Evolutionary conservation across 2,329 filamentous ascomycete species (phyloP).

Genomic region (Fusarium brachygibbosum): DNA sequence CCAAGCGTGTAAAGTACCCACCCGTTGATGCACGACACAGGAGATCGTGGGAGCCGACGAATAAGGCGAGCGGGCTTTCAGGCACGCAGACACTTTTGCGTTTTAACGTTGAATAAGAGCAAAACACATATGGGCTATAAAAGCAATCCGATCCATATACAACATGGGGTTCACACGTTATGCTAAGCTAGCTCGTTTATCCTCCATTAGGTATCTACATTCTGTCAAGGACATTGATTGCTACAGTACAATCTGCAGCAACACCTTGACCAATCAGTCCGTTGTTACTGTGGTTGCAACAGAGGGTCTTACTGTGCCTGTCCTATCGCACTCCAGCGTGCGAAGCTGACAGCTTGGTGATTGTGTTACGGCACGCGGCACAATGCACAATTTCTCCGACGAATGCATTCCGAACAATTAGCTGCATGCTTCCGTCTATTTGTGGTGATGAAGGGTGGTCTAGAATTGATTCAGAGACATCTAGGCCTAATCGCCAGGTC

Average conservation of each 20-base stretch:
- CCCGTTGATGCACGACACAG: conserved; percentile 47
- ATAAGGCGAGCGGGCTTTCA: conserved; percentile 41
- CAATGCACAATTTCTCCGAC: conserved; percentile 13
- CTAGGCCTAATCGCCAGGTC: conserved; percentile 23
- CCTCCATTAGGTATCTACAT: not conserved
- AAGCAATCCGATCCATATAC: not conserved
- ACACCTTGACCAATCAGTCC: not conserved
- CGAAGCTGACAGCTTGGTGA: conserved; percentile 14
- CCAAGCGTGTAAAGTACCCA: conserved; percentile 9
- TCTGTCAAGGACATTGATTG: not conserved
- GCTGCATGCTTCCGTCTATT: conserved; percentile 28
- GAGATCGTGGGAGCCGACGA: conserved; percentile 41
- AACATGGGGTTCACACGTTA: conserved; percentile 1
- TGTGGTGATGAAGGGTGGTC: conserved; percentile 21
- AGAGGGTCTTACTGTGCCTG: conserved; percentile 1
- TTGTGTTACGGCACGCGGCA: conserved; percentile 3
- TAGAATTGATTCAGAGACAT: conserved; percentile 28
- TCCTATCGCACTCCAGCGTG: not conserved
- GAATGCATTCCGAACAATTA: conserved; percentile 6
- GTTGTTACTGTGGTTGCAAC: not conserved
- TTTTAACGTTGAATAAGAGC: conserved; percentile 18
- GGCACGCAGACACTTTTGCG: conserved; percentile 36
- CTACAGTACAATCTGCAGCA: not conserved
- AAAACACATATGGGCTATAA: conserved; percentile 18
- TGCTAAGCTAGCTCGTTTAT: not conserved